Evolutionary conservation across 2,329 filamentous ascomycete genomes (phyloP), one percentile per base, ranked within the genome.

Genomic region (Colletotrichum liriopes): DNA sequence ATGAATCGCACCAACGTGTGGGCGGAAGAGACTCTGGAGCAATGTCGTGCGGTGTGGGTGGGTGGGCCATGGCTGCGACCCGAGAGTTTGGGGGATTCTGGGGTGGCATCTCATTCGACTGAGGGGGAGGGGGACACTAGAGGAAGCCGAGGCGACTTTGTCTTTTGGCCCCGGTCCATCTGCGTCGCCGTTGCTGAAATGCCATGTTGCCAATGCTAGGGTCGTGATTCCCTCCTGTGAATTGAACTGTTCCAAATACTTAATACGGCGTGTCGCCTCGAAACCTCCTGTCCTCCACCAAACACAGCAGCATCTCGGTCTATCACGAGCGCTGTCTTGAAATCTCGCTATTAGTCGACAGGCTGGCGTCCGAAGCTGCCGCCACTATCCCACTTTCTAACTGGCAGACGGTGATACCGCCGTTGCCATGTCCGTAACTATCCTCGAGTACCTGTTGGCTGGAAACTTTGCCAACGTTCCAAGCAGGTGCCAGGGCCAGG

Each of bases 41-140:
- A 52, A 69, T 18, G 29, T 59, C n/a, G 51, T 66, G 56, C 49
- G 66, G 70, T 72, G 67, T 66, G 67, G 45, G 52, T 66, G 67
- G 45, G 52, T 69, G 70, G 71, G 55, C 54, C 59, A 51, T 35
- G 29, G 45, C 55, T 71, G 60, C 56, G 32, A 73, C 55, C 71
- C 55, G 67, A 58, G 56, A 66, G 55, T 56, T 45, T 66, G 71
- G 66, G 61, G 65, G 18, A 60, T 61, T 56, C 41, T 45, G 67
- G 65, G 60, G 47, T 52, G 54, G 16, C 49, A 66, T 51, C 47
- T 45, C 26, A 55, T 64, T 54, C 39, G 54, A 54, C 26, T 55
- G 66, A 49, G 45, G 23, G 1, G n/a, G 41, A 12, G 41, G 55
- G 55, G 9, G 26, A 43, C 37, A 45, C 23, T 23, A 54, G 47